phyloP scores from a whole-genome alignment of 495 filamentous ascomycete genomes.

The Lophiostoma macrostomum region DNA sequence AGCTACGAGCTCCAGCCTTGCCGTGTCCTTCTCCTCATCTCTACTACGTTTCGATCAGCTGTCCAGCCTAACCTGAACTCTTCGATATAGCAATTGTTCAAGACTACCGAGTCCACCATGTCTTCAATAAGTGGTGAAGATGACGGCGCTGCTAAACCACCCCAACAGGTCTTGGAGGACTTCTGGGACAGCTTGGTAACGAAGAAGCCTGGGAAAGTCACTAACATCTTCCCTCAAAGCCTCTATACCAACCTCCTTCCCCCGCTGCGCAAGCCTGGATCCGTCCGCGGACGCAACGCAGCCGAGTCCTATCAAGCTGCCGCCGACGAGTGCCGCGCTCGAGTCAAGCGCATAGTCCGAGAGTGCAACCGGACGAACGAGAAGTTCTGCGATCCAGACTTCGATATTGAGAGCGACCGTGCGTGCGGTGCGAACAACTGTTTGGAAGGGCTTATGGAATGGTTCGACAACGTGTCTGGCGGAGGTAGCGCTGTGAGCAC shows the following conservation, averaged over 20 bases:
- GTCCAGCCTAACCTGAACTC: too few species aligned
- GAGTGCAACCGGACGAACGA: slow-evolving; percentile 83
- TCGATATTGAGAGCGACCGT: slow-evolving; percentile 76
- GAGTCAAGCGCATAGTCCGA: slow-evolving; percentile 74
- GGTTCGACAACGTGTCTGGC: slow-evolving; percentile 1
- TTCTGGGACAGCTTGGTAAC: slow-evolving; percentile 77
- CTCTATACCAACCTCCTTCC: slow-evolving; percentile 63
- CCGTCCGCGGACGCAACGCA: slow-evolving; percentile 52
- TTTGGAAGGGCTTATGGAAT: slow-evolving; percentile 19
- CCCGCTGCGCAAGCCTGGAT: slow-evolving; percentile 46
- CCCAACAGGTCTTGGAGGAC: slow-evolving; percentile 66
- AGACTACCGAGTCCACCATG: slow-evolving; percentile 6
- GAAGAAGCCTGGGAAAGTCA: slow-evolving; percentile 60
- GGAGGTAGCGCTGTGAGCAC: background rate
- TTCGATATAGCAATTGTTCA: background rate
- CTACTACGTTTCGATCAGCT: background rate
- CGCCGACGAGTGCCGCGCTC: slow-evolving; percentile 63
- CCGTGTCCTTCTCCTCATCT: background rate
- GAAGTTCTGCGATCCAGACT: slow-evolving; percentile 84
- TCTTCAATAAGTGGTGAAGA: slow-evolving; percentile 12
- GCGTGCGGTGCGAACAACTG: slow-evolving; percentile 15
- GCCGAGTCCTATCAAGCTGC: slow-evolving; percentile 71
- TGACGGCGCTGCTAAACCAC: slow-evolving; percentile 35
- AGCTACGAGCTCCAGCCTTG: background rate
- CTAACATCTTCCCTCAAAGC: slow-evolving; percentile 69